A percentile compares a stretch with the other conserved stretches of the same genome.
phyloP scores from a whole-genome alignment of 192 early-diverging fungal species.

The Mortierella hygrophila region DNA sequence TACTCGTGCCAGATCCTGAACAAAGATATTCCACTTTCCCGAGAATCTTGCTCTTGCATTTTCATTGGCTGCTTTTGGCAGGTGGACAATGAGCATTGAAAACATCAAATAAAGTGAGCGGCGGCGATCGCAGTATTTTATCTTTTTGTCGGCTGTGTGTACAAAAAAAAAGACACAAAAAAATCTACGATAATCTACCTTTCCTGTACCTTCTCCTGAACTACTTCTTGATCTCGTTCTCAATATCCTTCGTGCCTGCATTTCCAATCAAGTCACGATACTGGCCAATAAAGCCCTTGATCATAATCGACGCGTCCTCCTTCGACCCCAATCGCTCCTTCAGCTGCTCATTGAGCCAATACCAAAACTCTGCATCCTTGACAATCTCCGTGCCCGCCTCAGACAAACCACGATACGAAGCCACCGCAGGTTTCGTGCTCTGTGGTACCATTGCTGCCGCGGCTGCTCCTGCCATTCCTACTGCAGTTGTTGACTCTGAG shows the following conservation, averaged over 20 bases:
- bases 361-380: conserved; percentile 50
- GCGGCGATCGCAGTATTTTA: not conserved
- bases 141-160: not conserved
- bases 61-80: not conserved
- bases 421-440: conserved; percentile 15
- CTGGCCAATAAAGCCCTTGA: conserved; percentile 52
- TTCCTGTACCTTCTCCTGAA: not conserved
- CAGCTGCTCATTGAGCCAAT: conserved; percentile 52
- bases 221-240: conserved; percentile 41
- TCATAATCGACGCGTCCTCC: conserved; percentile 49
- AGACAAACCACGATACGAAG: conserved; percentile 43
- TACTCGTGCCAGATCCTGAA: conserved; percentile 11
- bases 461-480: not conserved
- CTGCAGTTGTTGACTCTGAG: not conserved
- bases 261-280: conserved; percentile 51
- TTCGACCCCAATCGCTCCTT: conserved; percentile 54
- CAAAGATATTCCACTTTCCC: conserved; percentile 20
- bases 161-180: not conserved
- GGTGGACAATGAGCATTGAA: not conserved
- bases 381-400: conserved; percentile 41
- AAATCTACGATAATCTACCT: not conserved
- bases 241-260: conserved; percentile 49
- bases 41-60: not conserved
- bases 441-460: conserved; percentile 1
- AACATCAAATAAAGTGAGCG: conserved; percentile 2